A percentile compares a stretch with the other conserved stretches of the same genome.
These are phyloP conservation scores for Ophiostoma sp. DNA, from an alignment of 2,329 filamentous ascomycete genomes.

Conservation along the genomic window DNA sequence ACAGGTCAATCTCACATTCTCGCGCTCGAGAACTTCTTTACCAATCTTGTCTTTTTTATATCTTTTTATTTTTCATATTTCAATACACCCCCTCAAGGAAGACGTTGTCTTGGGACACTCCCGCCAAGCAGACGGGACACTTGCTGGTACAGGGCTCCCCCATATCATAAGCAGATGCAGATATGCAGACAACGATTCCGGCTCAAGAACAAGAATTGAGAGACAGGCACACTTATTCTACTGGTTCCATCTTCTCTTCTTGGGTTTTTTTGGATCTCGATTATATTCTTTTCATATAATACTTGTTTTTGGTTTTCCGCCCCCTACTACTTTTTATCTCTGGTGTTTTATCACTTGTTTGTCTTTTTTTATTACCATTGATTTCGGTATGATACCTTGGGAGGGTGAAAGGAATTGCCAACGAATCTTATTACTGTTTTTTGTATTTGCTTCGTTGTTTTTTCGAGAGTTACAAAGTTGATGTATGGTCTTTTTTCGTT, in stretches of 20 bases:
- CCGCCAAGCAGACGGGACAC: not conserved
- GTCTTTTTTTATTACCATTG: not conserved
- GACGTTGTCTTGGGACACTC: not conserved
- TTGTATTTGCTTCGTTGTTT: not conserved
- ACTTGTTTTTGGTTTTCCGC: not conserved
- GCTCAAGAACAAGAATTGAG: not conserved
- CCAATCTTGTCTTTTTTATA: not conserved
- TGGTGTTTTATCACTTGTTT: not conserved
- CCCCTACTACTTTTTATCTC: not conserved
- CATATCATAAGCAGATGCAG: not conserved
- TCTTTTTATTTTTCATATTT: not conserved
- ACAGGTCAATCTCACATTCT: not conserved
- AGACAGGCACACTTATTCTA: not conserved
- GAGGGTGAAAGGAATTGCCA: not conserved
- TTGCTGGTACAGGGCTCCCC: slow-evolving; percentile 12
- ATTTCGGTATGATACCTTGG: slow-evolving; percentile 1
- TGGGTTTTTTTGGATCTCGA: not conserved
- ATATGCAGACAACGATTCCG: not conserved
- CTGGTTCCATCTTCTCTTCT: not conserved
- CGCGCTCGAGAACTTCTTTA: not conserved
- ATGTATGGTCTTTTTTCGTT: not conserved
- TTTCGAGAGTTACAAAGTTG: not conserved
- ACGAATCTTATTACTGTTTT: not conserved
- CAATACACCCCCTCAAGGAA: not conserved
- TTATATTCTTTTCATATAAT: slow-evolving; percentile 3